A percentile compares a stretch with the other conserved stretches of the same genome.
Evolutionary conservation across 805 yeast genomes (phyloP).

Genomic region (Vanderwaltozyma verrucispora): DNA sequence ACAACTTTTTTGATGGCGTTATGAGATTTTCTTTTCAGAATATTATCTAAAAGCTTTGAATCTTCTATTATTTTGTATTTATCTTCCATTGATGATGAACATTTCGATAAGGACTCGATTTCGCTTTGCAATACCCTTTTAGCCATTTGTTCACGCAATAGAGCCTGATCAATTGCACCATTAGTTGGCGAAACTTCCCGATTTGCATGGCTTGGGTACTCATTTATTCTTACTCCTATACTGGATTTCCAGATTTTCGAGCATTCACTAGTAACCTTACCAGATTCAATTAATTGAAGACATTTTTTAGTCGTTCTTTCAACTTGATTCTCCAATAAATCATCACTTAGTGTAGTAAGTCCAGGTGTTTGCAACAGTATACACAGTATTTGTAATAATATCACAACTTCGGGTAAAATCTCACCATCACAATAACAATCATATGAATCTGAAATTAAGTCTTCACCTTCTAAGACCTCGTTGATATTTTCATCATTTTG

Average conservation of each 20-base stretch:
- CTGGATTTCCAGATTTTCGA: conserved; percentile 20
- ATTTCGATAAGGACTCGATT: conserved; percentile 36
- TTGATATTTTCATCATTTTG: conserved; percentile 24
- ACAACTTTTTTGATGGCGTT: not conserved
- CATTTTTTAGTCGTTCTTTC: conserved; percentile 49
- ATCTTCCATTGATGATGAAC: conserved; percentile 21
- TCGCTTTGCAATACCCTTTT: conserved; percentile 48
- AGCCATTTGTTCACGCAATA: conserved; percentile 37
- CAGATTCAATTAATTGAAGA: conserved; percentile 46
- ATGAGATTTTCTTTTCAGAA: conserved; percentile 38
- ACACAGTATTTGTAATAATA: conserved; percentile 42
- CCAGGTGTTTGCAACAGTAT: conserved; percentile 30
- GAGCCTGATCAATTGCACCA: not conserved
- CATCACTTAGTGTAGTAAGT: conserved; percentile 8
- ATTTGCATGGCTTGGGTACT: conserved; percentile 37
- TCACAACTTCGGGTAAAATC: conserved; percentile 45
- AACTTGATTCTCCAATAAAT: conserved; percentile 26
- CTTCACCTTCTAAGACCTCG: conserved; percentile 29
- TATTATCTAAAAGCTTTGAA: conserved; percentile 46
- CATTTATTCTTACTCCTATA: conserved; percentile 24
- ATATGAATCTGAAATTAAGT: conserved; percentile 44
- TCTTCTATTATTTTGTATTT: conserved; percentile 43
- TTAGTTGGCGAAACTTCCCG: conserved; percentile 11
- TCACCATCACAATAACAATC: conserved; percentile 53
- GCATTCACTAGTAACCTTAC: conserved; percentile 35